Percentiles rank a stretch among this genome's conserved stretches.
Evolutionary conservation across 768 basidiomycete genomes (phyloP).

Genomic region (Lyophyllum semitale): DNA sequence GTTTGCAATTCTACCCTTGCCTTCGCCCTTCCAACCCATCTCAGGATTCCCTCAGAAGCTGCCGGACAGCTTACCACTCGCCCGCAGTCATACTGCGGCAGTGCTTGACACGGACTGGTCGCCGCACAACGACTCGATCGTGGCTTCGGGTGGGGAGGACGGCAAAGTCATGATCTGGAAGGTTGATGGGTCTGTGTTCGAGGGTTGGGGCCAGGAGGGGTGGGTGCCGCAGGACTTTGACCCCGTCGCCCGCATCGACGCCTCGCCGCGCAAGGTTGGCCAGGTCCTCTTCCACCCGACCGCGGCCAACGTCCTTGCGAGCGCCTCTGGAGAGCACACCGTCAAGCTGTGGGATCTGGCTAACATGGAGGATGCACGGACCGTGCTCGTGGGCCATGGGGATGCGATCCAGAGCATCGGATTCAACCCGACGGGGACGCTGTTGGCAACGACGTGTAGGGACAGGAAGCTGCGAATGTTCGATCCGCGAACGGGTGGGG

Average conservation of each 20-base stretch:
- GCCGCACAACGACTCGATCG: slow-evolving; percentile 87
- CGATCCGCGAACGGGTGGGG: slow-evolving; percentile 81
- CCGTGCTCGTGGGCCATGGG: slow-evolving; percentile 70
- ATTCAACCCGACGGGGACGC: slow-evolving; percentile 79
- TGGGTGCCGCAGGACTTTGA: slow-evolving; percentile 86
- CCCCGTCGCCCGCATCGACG: slow-evolving; percentile 80
- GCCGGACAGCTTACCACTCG: slow-evolving; percentile 90
- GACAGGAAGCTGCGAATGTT: slow-evolving; percentile 93
- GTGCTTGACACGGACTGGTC: slow-evolving; percentile 98
- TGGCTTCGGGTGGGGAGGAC: slow-evolving; percentile 93
- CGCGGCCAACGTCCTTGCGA: slow-evolving; percentile 83
- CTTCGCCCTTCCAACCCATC: slow-evolving; percentile 63
- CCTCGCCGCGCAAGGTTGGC: slow-evolving; percentile 85
- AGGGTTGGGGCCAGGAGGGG: slow-evolving; percentile 81
- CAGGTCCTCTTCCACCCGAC: slow-evolving; percentile 95
- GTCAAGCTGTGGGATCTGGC: slow-evolving; percentile 93
- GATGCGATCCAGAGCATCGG: slow-evolving; percentile 87
- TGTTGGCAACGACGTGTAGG: slow-evolving; percentile 87
- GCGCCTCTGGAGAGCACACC: slow-evolving; percentile 77
- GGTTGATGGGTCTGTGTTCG: slow-evolving; percentile 66
- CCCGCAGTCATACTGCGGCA: slow-evolving; percentile 80
- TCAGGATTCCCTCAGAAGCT: slow-evolving; percentile 72
- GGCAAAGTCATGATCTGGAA: slow-evolving; percentile 94
- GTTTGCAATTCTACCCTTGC: slow-evolving; percentile 90
- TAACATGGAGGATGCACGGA: slow-evolving; percentile 62